Conservation (phyloP, 2,329 filamentous ascomycete species). For the Nemania diffusa region DNA sequence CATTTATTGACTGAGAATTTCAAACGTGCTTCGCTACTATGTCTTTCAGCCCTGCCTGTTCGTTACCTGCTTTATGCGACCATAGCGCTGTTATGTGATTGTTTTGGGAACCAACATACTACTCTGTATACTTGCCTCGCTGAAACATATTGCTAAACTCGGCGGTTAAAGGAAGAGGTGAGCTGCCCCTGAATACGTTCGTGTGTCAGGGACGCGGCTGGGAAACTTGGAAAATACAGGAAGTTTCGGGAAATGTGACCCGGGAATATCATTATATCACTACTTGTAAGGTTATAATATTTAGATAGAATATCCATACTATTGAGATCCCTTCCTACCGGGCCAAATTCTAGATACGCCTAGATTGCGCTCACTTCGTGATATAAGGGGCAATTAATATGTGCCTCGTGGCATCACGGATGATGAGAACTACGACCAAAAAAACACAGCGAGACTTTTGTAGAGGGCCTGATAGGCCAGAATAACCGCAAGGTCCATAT, state of each 20-base stretch:
- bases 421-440: neutral
- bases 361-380: neutral
- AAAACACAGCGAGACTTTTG: neutral
- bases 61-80: neutral
- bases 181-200: constrained; percentile 28
- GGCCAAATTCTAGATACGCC: neutral
- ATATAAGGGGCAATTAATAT: constrained; percentile 12
- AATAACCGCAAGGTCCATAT: constrained; percentile 1
- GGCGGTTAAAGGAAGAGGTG: constrained; percentile 22
- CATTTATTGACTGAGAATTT: too few species aligned
- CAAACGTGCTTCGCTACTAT: too few species aligned
- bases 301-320: neutral
- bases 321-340: neutral
- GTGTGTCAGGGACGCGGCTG: constrained; percentile 21
- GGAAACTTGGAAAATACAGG: constrained; percentile 13
- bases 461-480: neutral
- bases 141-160: constrained; percentile 10
- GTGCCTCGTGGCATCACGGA: neutral
- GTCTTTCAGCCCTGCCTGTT: neutral
- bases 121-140: neutral
- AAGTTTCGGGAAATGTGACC: constrained; percentile 3
- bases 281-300: neutral
- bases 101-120: neutral
- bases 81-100: neutral
- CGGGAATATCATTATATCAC: constrained; percentile 4